Percentiles rank a stretch among this genome's conserved stretches.
These are phyloP conservation scores for Craspedostauros australis DNA, from an alignment of 108 stramenopile genomes.

Conservation along the genomic window DNA sequence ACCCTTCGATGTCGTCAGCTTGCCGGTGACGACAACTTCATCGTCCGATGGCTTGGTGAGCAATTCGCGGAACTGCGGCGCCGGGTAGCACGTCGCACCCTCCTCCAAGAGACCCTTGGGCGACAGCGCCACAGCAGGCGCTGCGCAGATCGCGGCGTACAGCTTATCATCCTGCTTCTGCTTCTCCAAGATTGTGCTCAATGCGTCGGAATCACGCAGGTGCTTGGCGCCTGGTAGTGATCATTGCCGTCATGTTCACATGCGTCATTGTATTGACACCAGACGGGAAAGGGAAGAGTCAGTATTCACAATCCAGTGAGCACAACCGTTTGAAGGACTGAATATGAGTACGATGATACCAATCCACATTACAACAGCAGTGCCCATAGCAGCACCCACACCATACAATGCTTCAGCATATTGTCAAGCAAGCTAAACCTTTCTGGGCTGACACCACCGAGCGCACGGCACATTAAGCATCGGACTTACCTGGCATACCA, in stretches of 20 bases:
- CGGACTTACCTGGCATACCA: conserved; percentile 57
- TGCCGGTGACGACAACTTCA: conserved; percentile 64
- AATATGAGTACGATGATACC: no score
- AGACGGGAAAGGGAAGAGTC: neutral
- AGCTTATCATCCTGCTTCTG: conserved; percentile 55
- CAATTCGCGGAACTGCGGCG: conserved; percentile 54
- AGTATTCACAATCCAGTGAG: no score
- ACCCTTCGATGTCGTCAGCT: conserved; percentile 69
- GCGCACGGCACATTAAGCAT: no score
- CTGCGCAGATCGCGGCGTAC: conserved; percentile 81
- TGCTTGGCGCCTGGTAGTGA: conserved; percentile 73
- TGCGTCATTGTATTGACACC: no score
- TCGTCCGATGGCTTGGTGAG: conserved; percentile 49
- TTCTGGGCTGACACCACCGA: no score
- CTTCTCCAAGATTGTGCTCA: conserved; percentile 63
- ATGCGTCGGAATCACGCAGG: conserved; percentile 57
- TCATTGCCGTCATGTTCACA: no score
- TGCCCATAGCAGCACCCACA: no score
- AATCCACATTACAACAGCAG: no score
- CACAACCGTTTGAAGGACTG: no score
- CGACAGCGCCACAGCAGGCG: conserved; percentile 83
- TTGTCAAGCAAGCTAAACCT: conserved; percentile 11
- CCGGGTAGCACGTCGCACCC: conserved; percentile 89
- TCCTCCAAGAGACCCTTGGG: conserved; percentile 52
- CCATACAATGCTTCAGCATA: no score